phyloP scores from a whole-genome alignment of 1,139 yeast species.

The Groenewaldozyma auringiensis region DNA sequence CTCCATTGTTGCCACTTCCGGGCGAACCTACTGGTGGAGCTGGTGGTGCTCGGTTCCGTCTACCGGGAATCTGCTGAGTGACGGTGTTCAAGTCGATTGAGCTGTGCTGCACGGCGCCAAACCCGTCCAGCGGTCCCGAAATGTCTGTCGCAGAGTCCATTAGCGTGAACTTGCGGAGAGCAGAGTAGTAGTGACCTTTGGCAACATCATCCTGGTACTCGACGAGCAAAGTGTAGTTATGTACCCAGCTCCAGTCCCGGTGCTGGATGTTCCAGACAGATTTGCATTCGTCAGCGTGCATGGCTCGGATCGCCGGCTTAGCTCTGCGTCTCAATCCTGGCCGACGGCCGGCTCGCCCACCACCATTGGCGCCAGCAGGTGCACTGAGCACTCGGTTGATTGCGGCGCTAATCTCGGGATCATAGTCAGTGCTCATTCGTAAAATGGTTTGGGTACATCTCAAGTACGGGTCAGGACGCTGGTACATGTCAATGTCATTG shows the following conservation, averaged over 20 bases:
- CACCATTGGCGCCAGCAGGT: neutral
- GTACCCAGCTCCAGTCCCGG: neutral
- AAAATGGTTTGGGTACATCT: conserved; percentile 1
- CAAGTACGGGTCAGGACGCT: neutral
- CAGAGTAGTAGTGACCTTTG: neutral
- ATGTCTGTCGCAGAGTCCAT: conserved; percentile 3
- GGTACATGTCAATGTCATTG: neutral
- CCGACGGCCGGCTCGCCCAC: neutral
- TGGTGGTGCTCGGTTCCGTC: neutral
- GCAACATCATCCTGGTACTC: neutral
- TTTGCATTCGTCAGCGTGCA: conserved; percentile 1
- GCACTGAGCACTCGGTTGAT: neutral
- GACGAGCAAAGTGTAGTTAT: neutral
- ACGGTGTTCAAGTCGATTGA: neutral
- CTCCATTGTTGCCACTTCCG: neutral
- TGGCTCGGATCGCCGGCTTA: neutral
- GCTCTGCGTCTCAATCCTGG: neutral
- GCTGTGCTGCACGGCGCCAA: neutral
- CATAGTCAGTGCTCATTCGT: conserved; percentile 2
- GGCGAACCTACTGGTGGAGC: neutral
- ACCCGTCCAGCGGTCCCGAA: conserved; percentile 2
- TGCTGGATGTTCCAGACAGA: conserved; percentile 2
- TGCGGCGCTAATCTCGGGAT: conserved; percentile 2
- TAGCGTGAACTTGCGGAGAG: neutral
- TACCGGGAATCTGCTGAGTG: neutral